These are phyloP conservation scores for Pyrenophora seminiperda DNA, from an alignment of 2,329 filamentous ascomycete species.

Conservation along the genomic window DNA sequence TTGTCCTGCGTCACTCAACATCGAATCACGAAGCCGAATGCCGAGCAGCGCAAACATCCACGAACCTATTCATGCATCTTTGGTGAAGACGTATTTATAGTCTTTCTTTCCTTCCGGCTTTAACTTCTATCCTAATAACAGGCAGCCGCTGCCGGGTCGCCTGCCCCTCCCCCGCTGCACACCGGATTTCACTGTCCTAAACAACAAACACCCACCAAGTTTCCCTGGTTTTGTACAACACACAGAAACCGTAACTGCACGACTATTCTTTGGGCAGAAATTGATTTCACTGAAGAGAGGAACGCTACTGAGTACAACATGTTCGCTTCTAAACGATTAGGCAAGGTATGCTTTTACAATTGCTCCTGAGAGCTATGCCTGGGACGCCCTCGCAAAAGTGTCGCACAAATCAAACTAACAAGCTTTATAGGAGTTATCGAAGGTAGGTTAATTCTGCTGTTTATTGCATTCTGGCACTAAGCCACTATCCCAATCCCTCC, in stretches of 20 bases:
- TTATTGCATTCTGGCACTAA: not conserved
- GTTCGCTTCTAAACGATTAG: constrained; percentile 58
- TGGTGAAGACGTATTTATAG: not conserved
- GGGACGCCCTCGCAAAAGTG: not conserved
- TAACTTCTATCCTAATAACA: not conserved
- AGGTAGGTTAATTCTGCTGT: constrained; percentile 20
- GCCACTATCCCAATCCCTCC: not conserved
- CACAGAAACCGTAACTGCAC: too few species aligned
- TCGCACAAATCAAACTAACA: constrained; percentile 3
- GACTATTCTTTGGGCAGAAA: too few species aligned
- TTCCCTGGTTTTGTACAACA: not conserved
- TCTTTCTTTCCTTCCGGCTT: not conserved
- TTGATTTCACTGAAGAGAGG: not conserved
- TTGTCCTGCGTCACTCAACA: too few species aligned
- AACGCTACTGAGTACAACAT: constrained; percentile 36
- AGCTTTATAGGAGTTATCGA: constrained; percentile 21
- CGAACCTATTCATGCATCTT: too few species aligned
- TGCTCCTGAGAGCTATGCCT: not conserved
- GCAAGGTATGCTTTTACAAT: constrained; percentile 48
- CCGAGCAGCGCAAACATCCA: too few species aligned
- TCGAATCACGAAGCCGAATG: too few species aligned
- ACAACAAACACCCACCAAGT: not conserved
- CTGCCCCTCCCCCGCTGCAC: constrained; percentile 16
- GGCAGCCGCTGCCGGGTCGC: not conserved
- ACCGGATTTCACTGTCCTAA: not conserved